Evolutionary conservation across 257 asterid genomes (phyloP).

Genomic region (Solanum clarkiae): DNA sequence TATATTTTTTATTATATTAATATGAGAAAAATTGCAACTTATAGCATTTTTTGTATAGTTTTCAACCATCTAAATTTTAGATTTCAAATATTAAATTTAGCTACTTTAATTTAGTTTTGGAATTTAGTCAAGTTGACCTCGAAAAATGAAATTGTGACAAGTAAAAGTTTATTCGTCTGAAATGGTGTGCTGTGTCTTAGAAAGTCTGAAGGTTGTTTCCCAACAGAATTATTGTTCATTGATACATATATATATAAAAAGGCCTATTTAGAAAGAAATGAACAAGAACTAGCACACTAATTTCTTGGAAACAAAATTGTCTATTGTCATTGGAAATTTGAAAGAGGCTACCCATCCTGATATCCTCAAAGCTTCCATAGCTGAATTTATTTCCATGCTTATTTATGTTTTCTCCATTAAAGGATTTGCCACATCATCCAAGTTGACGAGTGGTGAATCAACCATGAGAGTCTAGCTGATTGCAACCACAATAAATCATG

Average conservation of each 20-base stretch:
- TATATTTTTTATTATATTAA: no score
- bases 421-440: slow-evolving; percentile 78
- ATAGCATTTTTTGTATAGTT: no score
- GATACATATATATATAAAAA: no score
- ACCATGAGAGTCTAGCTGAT: slow-evolving; percentile 40
- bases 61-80: no score
- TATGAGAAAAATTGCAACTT: no score
- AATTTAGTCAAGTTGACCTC: no score
- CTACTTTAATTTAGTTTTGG: no score
- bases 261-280: neutral
- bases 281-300: neutral
- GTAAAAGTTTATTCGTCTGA: neutral
- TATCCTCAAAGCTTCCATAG: slow-evolving; percentile 52
- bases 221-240: no score
- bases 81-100: no score
- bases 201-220: neutral
- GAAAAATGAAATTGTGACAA: no score
- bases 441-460: slow-evolving; percentile 33
- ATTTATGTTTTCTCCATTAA: slow-evolving; percentile 60
- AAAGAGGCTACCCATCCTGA: slow-evolving; percentile 21
- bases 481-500: slow-evolving; percentile 50
- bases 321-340: neutral
- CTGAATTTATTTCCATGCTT: slow-evolving; percentile 69
- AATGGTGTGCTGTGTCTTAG: neutral
- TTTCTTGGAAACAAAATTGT: no score